Conservation (phyloP, 768 basidiomycete species). For the Boletales sp. region DNA sequence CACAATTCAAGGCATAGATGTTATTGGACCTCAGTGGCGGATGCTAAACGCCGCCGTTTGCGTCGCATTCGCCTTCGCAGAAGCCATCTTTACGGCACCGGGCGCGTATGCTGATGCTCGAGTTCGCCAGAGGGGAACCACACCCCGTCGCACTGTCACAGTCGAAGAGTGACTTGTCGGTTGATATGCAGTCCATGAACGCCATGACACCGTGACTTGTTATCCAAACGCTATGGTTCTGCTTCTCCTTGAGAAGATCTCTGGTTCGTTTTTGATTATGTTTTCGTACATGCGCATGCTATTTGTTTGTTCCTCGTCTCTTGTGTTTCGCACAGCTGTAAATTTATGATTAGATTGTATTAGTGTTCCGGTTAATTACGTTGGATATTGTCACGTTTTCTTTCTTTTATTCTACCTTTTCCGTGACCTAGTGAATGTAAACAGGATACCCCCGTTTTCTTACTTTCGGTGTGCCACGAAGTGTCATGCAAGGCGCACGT, state of each 20-base stretch:
- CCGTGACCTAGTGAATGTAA: too few species aligned
- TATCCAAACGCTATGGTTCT: constrained; percentile 2
- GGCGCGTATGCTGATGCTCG: constrained; percentile 32
- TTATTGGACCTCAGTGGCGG: constrained; percentile 54
- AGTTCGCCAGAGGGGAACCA: constrained; percentile 17
- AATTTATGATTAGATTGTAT: constrained; percentile 19
- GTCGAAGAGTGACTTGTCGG: constrained; percentile 18
- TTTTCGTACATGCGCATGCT: constrained; percentile 11
- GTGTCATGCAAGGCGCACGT: too few species aligned
- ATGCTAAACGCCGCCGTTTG: constrained; percentile 52
- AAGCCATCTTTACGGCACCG: constrained; percentile 54
- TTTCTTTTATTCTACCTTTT: not conserved
- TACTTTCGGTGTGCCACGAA: too few species aligned
- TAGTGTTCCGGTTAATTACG: constrained; percentile 9
- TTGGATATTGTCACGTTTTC: constrained; percentile 1
- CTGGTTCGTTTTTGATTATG: constrained; percentile 6
- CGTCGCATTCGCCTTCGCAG: constrained; percentile 65
- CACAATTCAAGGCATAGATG: constrained; percentile 41
- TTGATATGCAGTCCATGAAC: not conserved
- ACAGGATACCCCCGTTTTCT: too few species aligned
- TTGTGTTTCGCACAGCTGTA: constrained; percentile 11
- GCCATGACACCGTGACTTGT: not conserved
- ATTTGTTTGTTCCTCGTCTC: constrained; percentile 10
- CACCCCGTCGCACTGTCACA: constrained; percentile 19
- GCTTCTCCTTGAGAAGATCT: not conserved